Evolutionary conservation across 2,329 filamentous ascomycete species (phyloP), one percentile per base, ranked within the genome.

Genomic region (Basipetospora chlamydospora): DNA sequence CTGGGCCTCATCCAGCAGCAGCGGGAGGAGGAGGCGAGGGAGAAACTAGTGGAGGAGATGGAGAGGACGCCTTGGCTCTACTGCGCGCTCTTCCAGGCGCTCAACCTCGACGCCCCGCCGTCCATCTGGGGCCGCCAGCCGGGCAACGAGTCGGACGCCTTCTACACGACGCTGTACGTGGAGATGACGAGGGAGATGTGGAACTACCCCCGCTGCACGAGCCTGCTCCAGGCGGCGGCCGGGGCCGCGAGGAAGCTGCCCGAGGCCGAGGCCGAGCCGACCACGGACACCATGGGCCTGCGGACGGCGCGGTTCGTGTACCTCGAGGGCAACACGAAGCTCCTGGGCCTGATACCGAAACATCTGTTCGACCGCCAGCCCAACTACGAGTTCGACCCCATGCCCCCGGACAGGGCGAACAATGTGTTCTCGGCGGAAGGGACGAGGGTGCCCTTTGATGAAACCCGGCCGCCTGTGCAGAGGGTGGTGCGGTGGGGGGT

Each of bases 1-100:
- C 66, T 95, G 26, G 87, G 88, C 3, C 71, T 81, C 42, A 65
- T 85, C 30, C 79, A 86, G 42, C 60, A 80, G 10, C 73, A 76
- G 28, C 74, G 88, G 39, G 61, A 61, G 2, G 65, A 68, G 13
- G 73, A 75, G 32, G 81, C 82, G 23, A 72, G 77, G 41, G 64
- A 68, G 37, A 60, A 74, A 6, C 66, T 96, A 6, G 62, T 65
- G 5, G 61, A 66, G 6, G 80, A 84, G 2, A 80, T 95, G 53
- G 66, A 73, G 39, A 64, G 63, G 20, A 73, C 85, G 37, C 88
- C 90, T 0, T 98, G 87, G 85, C 65, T 95, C 3, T 86, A 88
- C 47, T 77, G 73, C 37, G 67, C 77, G 16, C 62, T 98, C 4
- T 90, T 88, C 52, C 78, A 82, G 46, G 80, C 84, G 33, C 64